Evolutionary conservation across 202 grass and related monocot genomes (phyloP), one percentile per base, ranked within the genome.

Genomic region (Brachypodium distachyon): DNA sequence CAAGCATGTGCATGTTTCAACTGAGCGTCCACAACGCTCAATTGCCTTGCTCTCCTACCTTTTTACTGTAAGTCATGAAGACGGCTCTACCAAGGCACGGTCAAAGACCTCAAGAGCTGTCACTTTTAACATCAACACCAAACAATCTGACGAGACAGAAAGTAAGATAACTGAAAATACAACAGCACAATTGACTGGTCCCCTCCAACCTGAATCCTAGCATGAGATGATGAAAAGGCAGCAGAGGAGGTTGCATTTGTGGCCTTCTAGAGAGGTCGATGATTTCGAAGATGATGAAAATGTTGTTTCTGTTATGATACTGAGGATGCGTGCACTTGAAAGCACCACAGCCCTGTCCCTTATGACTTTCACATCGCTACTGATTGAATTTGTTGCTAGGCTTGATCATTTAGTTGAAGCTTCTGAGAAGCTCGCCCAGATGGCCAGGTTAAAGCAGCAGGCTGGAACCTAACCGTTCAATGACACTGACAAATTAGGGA

Each of bases 391-490:
- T 70, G 85, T 96, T 32, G 93, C 87, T 31, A 87, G 93, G 82
- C 89, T 96, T 31, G 93, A 96, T 59, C 93, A 92, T 78, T 84
- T 96, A 79, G 93, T 96, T 31, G 93, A 92, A 61, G 93, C 93
- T 10, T 87, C 79, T 49, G 93, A 90, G 76, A 92, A 74, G 72
- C 88, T 96, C 8, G 85, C 93, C 14, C 90, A 60, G 13, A 68
- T 88, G 82, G 84, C 93, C 47, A 88, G 85, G 70, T 96, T 92
- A 79, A 96, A 88, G 62, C 79, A 88, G 58, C 84, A 90, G 6
- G 72, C 33, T 67, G 73, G 73, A 76, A 87, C 33, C 55, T 90
- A 90, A 85, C 67, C 57, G 65, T 73, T 73, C 38, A 39, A 66
- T 58, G 39, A 22, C 10, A 64, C 58, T 66, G 28, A 66, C n/a